phyloP scores from a whole-genome alignment of 1,284 basidiomycete species.

The Kwoniella shivajii region DNA sequence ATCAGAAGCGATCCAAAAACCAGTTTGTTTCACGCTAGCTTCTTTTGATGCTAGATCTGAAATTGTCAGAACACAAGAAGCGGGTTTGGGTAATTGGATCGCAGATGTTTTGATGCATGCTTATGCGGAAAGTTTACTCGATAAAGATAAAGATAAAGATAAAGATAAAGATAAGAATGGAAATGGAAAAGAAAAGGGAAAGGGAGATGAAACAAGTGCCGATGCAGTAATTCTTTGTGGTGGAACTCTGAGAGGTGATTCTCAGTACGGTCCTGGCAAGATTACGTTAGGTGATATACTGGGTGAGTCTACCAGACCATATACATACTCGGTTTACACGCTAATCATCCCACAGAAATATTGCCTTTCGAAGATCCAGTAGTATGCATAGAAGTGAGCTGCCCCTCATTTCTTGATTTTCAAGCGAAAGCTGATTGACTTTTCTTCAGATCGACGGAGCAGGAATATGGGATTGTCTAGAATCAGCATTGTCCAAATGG shows the following conservation, averaged over 20 bases:
- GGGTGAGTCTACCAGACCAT: conserved; percentile 23
- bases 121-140: conserved; percentile 73
- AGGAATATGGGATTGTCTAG: conserved; percentile 78
- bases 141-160: conserved; percentile 24
- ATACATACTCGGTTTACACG: not conserved
- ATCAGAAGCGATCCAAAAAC: conserved; percentile 67
- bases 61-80: conserved; percentile 68
- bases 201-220: conserved; percentile 55
- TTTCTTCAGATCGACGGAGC: conserved; percentile 67
- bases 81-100: conserved; percentile 82
- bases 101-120: conserved; percentile 82
- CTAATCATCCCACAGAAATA: conserved; percentile 62
- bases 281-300: conserved; percentile 73
- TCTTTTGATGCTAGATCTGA: conserved; percentile 76
- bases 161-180: conserved; percentile 40
- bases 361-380: conserved; percentile 86
- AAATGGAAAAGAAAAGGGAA: conserved; percentile 49
- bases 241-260: conserved; percentile 86
- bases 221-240: conserved; percentile 80
- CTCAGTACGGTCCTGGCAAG: conserved; percentile 75
- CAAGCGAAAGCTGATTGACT: not conserved
- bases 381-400: conserved; percentile 65
- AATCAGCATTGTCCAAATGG: conserved; percentile 74
- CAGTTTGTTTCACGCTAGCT: conserved; percentile 70
- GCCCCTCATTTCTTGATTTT: not conserved